Evolutionary conservation across 2,329 filamentous ascomycete genomes (phyloP).

Genomic region (Fusarium redolens): DNA sequence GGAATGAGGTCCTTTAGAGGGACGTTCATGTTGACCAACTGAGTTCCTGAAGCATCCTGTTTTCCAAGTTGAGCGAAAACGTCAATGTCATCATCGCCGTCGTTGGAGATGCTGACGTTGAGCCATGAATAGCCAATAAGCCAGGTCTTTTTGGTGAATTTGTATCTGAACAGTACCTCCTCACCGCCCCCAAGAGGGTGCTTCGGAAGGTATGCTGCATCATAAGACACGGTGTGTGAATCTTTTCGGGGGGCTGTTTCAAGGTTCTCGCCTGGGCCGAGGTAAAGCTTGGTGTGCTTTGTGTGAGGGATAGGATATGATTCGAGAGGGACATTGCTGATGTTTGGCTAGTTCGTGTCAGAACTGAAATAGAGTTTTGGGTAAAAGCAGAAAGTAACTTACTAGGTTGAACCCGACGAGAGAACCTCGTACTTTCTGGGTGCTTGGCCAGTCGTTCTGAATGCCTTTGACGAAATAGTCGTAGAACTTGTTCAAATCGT

Average conservation of each 20-base stretch:
- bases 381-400: not conserved
- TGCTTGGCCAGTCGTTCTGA: not conserved
- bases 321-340: not conserved
- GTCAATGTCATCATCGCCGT: not conserved
- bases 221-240: not conserved
- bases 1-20: not conserved
- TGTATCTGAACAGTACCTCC: not conserved
- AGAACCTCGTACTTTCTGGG: not conserved
- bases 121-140: not conserved
- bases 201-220: not conserved
- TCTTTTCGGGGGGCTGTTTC: fast-evolving
- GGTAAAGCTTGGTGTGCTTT: not conserved
- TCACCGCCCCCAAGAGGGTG: not conserved
- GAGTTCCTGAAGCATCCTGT: not conserved
- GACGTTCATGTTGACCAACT: constrained; percentile 3
- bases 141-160: not conserved
- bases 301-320: not conserved
- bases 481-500: not conserved
- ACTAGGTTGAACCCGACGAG: not conserved
- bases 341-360: not conserved
- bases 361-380: fast-evolving
- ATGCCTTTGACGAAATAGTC: not conserved
- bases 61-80: not conserved
- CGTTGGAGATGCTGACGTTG: not conserved
- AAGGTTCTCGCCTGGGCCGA: not conserved